Conservation (phyloP, 768 basidiomycete genomes). For the Mycena galericulata region DNA sequence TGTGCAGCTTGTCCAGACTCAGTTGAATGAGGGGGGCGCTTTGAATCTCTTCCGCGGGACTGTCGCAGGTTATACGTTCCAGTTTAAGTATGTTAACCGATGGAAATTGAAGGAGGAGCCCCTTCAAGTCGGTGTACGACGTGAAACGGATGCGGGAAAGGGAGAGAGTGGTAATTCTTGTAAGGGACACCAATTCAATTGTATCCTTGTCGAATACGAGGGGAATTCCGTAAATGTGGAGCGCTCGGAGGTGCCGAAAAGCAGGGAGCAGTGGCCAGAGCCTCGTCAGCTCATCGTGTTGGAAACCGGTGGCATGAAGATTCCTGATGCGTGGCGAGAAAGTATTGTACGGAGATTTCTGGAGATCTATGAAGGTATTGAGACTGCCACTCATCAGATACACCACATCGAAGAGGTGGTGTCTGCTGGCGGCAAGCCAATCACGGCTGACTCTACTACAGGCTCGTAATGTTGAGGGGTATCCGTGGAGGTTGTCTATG, state of each 20-base stretch:
- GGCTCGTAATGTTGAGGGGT: not conserved
- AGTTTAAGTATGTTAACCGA: not conserved
- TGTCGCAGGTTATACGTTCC: not conserved
- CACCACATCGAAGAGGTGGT: constrained; percentile 11
- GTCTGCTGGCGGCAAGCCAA: constrained; percentile 20
- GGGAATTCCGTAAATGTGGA: not conserved
- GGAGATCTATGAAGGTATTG: not conserved
- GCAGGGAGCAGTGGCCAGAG: constrained; percentile 8
- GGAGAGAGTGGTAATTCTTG: not conserved
- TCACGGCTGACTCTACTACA: constrained; percentile 17
- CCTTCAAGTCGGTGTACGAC: not conserved
- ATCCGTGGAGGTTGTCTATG: constrained; percentile 18
- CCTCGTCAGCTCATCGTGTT: not conserved
- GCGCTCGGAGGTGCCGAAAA: not conserved
- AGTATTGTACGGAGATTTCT: not conserved
- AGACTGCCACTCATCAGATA: constrained; percentile 1
- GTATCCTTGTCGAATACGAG: not conserved
- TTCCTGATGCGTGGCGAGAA: not conserved
- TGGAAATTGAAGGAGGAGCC: constrained; percentile 3
- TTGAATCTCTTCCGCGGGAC: not conserved
- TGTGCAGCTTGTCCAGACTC: not conserved
- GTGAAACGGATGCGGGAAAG: not conserved
- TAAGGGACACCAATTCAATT: not conserved
- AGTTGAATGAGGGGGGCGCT: not conserved
- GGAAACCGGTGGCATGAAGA: not conserved